Evolutionary conservation across 768 basidiomycete genomes (phyloP), one percentile per base, ranked within the genome.

Genomic region (Baorangia bicolor): DNA sequence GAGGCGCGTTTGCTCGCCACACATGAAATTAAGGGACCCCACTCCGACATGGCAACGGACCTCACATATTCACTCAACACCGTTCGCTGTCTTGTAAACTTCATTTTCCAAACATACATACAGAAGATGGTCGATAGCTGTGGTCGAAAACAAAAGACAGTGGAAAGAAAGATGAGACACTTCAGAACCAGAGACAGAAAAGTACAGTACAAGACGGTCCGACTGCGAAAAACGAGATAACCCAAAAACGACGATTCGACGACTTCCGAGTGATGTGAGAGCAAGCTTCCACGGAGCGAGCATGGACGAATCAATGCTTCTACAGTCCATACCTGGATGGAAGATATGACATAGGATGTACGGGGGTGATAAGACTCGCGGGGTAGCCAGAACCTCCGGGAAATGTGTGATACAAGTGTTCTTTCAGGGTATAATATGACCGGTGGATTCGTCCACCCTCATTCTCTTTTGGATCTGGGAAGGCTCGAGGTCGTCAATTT

Each of bases 381-480:
- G 58, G 60, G 60, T 61, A 63, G 58, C 52, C 62, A 58, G 46
- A 54, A 64, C 61, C 64, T 62, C 69, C 52, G 35, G 27, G 31
- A 57, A 49, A 56, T 58, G 39, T 49, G 49, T 50, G 59, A 49
- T 65, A 64, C 65, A 61, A 62, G 55, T 60, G 57, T 64, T 60
- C 65, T 61, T 72, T 82, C 75, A 84, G 75, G 81, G 83, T 81
- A 85, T 82, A 71, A 74, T 73, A 67, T 75, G 72, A 44, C 74
- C 70, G 48, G 74, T 73, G 55, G 75, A 66, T 64, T 77, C 76
- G 60, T 83, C 83, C 75, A 88, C 80, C 69, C 85, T 80, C 81
- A 89, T 83, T 80, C 86, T 87, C 83, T 90, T 90, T 59, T 77
- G 73, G 53, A 80, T 80, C 62, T 83, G 80, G 34, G 61, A 69